Conservation (phyloP, 805 yeast genomes). For the Cyberlindnera maritima region DNA sequence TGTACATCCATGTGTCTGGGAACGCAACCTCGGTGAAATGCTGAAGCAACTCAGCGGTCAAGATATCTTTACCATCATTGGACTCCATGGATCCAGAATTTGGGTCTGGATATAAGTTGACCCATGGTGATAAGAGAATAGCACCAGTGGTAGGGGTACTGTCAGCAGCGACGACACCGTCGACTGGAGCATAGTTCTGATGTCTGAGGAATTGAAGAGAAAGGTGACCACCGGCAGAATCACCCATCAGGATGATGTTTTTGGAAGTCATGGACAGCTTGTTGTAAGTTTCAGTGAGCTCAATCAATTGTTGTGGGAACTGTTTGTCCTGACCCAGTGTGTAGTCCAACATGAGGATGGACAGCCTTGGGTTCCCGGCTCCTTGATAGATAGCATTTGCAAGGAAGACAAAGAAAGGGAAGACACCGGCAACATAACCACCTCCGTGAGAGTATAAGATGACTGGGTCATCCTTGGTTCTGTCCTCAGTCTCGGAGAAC, state of each 20-base stretch:
- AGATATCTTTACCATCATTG: slow-evolving; percentile 7
- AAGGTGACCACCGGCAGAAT: slow-evolving; percentile 33
- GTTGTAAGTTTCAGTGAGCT: slow-evolving; percentile 21
- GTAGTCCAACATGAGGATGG: slow-evolving; percentile 29
- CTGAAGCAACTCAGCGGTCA: slow-evolving; percentile 5
- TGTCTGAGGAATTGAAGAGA: slow-evolving; percentile 20
- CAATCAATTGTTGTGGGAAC: slow-evolving; percentile 29
- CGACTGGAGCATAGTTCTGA: slow-evolving; percentile 3
- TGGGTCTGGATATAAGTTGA: slow-evolving; percentile 12
- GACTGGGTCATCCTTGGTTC: slow-evolving; percentile 18
- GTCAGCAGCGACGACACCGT: slow-evolving; percentile 2
- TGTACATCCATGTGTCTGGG: slow-evolving; percentile 1
- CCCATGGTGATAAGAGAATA: slow-evolving; percentile 19
- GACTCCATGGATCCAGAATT: slow-evolving; percentile 1
- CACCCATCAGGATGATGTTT: slow-evolving; percentile 28
- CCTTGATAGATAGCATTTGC: slow-evolving; percentile 1
- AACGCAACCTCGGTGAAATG: slow-evolving; percentile 6
- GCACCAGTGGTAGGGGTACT: slow-evolving; percentile 5
- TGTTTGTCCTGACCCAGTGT: slow-evolving; percentile 23
- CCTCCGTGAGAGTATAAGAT: slow-evolving; percentile 17
- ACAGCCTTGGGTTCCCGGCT: slow-evolving; percentile 14
- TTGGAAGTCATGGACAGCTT: slow-evolving; percentile 15
- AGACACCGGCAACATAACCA: slow-evolving; percentile 13
- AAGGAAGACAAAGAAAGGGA: slow-evolving; percentile 7
- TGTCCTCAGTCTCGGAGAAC: slow-evolving; percentile 28